These are phyloP conservation scores for Ceratocystis diversiconidia DNA, from an alignment of 2,329 filamentous ascomycete genomes.

Conservation along the genomic window DNA sequence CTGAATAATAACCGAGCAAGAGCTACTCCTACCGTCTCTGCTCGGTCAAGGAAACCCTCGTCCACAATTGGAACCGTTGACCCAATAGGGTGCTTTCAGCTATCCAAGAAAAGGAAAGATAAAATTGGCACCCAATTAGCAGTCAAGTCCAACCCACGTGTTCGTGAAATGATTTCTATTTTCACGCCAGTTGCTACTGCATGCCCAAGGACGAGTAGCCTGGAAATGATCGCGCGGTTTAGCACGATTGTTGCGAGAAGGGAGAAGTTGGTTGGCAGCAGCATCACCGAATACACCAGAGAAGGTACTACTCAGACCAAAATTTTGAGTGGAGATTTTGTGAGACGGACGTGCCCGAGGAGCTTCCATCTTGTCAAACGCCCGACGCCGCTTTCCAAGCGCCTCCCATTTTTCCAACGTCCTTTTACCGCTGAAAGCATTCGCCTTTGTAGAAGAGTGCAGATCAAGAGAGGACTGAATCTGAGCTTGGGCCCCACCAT, in stretches of 20 bases:
- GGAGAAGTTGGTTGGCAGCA: slow-evolving; percentile 5
- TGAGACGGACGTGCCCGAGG: not conserved
- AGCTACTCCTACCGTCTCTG: not conserved
- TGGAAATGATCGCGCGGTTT: slow-evolving; percentile 13
- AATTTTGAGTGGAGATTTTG: not conserved
- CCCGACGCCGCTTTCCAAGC: slow-evolving; percentile 70
- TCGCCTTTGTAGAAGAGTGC: not conserved
- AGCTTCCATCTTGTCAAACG: slow-evolving; percentile 25
- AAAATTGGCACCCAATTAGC: slow-evolving; percentile 8
- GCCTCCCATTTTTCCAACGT: slow-evolving; percentile 75
- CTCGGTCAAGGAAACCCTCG: slow-evolving; percentile 12
- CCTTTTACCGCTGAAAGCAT: slow-evolving; percentile 20
- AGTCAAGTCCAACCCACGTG: slow-evolving; percentile 18
- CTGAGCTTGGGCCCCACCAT: slow-evolving; percentile 25
- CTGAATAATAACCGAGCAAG: not conserved
- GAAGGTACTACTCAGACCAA: slow-evolving; percentile 1
- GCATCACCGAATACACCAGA: slow-evolving; percentile 10
- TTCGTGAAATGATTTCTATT: slow-evolving; percentile 15
- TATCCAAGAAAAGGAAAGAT: slow-evolving; percentile 28
- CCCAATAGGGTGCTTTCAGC: slow-evolving; percentile 20
- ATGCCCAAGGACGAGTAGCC: slow-evolving; percentile 12
- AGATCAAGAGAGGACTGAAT: not conserved
- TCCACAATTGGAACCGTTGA: slow-evolving; percentile 18
- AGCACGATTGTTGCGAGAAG: slow-evolving; percentile 1
- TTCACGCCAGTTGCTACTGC: slow-evolving; percentile 17